phyloP scores from a whole-genome alignment of 75 land plant genomes.

The Adiantum capillusveneris region DNA sequence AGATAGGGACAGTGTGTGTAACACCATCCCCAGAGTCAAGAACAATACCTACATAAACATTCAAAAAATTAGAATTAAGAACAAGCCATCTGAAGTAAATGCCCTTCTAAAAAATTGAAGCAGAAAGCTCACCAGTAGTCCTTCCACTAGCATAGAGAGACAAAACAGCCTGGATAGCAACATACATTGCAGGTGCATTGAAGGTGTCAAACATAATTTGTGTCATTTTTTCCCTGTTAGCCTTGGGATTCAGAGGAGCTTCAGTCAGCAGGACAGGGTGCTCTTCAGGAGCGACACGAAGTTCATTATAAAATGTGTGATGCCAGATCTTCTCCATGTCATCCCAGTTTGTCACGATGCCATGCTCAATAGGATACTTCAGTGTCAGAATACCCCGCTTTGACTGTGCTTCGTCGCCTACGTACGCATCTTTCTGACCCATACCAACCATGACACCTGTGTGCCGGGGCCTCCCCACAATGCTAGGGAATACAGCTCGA shows the following conservation, averaged over 20 bases:
- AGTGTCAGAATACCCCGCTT: slow-evolving; percentile 43
- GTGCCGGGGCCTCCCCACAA: slow-evolving; percentile 40
- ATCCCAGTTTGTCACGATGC: no score
- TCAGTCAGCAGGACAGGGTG: slow-evolving; percentile 55
- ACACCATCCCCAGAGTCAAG: slow-evolving; percentile 37
- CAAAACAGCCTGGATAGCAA: slow-evolving; percentile 41
- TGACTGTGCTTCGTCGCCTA: slow-evolving; percentile 44
- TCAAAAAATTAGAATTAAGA: no score
- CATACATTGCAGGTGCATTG: slow-evolving; percentile 36
- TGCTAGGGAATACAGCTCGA: slow-evolving; percentile 47
- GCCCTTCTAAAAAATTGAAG: no score
- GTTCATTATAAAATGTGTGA: no score
- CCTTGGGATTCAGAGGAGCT: slow-evolving; percentile 38
- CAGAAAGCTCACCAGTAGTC: slow-evolving; percentile 25
- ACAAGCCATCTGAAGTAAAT: no score
- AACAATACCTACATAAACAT: slow-evolving; percentile 43
- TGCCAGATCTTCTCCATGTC: no score
- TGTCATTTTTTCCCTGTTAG: slow-evolving; percentile 43
- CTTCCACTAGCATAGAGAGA: slow-evolving; percentile 42
- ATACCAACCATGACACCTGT: slow-evolving; percentile 59
- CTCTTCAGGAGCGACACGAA: slow-evolving; percentile 63
- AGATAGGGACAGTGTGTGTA: no score
- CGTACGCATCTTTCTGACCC: slow-evolving; percentile 48
- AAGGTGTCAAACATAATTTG: slow-evolving; percentile 45
- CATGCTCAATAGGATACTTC: slow-evolving; percentile 48